Evolutionary conservation across 2,329 filamentous ascomycete genomes (phyloP), one percentile per base, ranked within the genome.

Genomic region (Eutypella sp.): DNA sequence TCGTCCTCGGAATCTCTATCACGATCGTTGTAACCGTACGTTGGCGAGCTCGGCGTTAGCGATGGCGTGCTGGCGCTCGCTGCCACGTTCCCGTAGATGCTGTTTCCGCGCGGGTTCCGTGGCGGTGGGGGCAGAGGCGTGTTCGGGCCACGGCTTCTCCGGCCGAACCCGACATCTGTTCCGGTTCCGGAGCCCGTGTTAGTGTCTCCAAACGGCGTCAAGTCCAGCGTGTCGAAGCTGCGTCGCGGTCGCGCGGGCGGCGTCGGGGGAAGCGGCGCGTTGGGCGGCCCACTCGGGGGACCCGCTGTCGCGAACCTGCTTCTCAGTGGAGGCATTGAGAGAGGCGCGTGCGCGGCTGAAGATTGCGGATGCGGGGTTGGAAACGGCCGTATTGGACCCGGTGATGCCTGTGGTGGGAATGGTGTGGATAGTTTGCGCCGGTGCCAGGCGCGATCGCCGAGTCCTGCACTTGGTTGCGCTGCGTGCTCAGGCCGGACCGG

Each of bases 361-460:
- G 20, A 22, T 22, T 34, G 31, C 15, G 31, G 31, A 16, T 16
- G 31, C 5, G 31, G 31, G 18, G 15, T 16, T 7, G 15, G 31
- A 15, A 34, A 16, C 6, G 31, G 15, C 15, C 15, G 31, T n/a
- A 16, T 16, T 15, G 19, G 9, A 11, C 34, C 34, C 34, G 34
- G 34, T 10, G 18, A 37, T 2, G 18, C 34, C 34, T 16, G 48
- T 9, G 58, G 57, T 33, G 48, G 53, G 27, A 51, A 58, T 6
- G 52, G 40, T 10, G 49, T 51, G 3, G 56, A 62, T 2, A 58
- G 25, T 40, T 56, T 58, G 33, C 57, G 52, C 9, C 57, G 50
- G 42, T 60, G 56, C 58, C 59, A 62, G 13, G 59, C 59, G 24
- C 58, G 58, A 16, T 61, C 55, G 22, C 57, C 59, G 2, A 60